Evolutionary conservation across 257 asterid species (phyloP), one percentile per base, ranked within the genome.

Genomic region (Plantago ovata): DNA sequence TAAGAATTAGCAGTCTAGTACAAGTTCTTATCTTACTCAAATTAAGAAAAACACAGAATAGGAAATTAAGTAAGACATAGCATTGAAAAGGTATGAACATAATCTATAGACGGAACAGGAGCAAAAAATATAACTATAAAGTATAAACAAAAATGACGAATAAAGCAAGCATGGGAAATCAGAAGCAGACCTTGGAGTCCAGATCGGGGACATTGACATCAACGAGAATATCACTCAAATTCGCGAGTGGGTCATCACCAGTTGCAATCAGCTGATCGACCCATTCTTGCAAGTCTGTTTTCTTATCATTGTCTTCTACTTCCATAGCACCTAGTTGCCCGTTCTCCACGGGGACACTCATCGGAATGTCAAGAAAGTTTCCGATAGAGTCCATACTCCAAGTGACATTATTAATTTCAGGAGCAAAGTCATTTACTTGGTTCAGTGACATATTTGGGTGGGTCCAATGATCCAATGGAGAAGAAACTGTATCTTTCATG

Each of bases 201-300:
- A 79, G 79, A 69, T 84, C 89, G 13, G 90, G 89, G 61, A 80
- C 69, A 66, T 73, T 67, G 61, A 80, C 81, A 69, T 82, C 91
- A 43, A 78, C 81, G 56, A 84, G 86, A 55, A 82, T 74, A 68
- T 84, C 79, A 57, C 69, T 72, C 83, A 86, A 82, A 69, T 74
- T 80, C 22, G 89, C 58, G 56, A 78, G 69, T 0, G 81, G 20
- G 51, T 73, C 87, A 52, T 87, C 36, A 28, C 36, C 89, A 19
- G 69, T 84, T 32, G 74, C 64, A 68, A 84, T 75, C 47, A 84
- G 68, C 79, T 84, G 79, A 49, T 86, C 80, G 0, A 84, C 81
- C 96, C 96, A 87, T 44, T 80, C 89, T 58, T 69, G 78, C 94
- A 86, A 87, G 58, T 84, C 86, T 23, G 75, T 62, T 78, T 71